Evolutionary conservation across 257 asterid species (phyloP), one percentile per base, ranked within the genome.

Genomic region (Fraxinus americana): DNA sequence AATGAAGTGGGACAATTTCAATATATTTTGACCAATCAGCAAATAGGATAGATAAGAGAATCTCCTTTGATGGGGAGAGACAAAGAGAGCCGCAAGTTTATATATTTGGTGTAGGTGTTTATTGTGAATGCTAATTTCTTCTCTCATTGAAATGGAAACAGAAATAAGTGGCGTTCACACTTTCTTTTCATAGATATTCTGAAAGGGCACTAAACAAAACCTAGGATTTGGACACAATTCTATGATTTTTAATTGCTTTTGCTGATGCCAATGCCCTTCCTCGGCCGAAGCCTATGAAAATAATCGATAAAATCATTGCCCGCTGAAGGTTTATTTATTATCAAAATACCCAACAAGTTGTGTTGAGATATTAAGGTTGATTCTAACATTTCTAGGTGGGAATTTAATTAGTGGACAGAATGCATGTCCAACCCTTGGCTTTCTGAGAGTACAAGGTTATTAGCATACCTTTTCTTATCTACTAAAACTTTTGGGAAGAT

Each of bases 231-330:
- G 79, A 66, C n/a, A 76, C 78, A 11, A 81, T 61, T 29, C 32
- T 43, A 71, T 10, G 67, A 50, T 72, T 29, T 63, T 63, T 63
- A 63, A 70, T 75, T 73, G 13, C 35, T 32, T 66, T 36, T 38
- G 36, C 48, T 69, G 27, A 54, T 61, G 75, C 59, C 25, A 74
- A 63, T 80, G 75, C 85, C 81, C 79, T 80, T 71, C 34, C 34
- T 32, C 34, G 36, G 36, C 6, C 36, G 36, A 34, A 34, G 36
- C 36, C 36, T 34, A 34, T 34, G 36, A 34, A 34, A 34, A 34
- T 34, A 34, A 34, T 34, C 36, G 36, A 34, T 34, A 34, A 34
- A 32, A 34, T 34, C 36, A 34, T 34, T 34, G 36, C 5, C 36
- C 36, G 36, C 6, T 34, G 36, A 34, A 34, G 36, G 36, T 34